Percentiles rank a stretch among this genome's conserved stretches.
Evolutionary conservation across 768 basidiomycete species (phyloP).

Genomic region (Dentipellis sp.): DNA sequence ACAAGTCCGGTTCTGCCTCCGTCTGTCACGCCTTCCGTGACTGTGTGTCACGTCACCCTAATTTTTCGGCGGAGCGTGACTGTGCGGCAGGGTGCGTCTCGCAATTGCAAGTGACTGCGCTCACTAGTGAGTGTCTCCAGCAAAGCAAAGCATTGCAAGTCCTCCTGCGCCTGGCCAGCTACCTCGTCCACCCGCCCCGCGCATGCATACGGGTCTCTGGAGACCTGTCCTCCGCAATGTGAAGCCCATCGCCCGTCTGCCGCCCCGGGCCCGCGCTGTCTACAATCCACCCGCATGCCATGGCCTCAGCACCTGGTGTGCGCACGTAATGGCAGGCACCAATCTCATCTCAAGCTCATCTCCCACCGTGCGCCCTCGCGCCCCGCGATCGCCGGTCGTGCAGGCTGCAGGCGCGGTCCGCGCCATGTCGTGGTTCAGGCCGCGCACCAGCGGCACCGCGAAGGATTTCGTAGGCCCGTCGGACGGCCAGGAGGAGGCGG

Average conservation of each 20-base stretch:
- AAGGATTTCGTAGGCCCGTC: constrained; percentile 10
- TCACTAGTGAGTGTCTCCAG: not conserved
- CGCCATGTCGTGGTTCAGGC: constrained; percentile 18
- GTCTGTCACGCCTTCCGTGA: not conserved
- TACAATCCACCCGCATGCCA: constrained; percentile 3
- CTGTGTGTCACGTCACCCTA: not conserved
- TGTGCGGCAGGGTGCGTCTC: not conserved
- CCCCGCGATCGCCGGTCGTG: not conserved
- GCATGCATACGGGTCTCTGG: constrained; percentile 26
- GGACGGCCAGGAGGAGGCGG: constrained; percentile 52
- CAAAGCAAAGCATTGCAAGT: not conserved
- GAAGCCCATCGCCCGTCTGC: not conserved
- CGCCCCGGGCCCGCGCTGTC: constrained; percentile 1
- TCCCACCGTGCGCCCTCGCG: not conserved
- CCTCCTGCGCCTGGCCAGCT: not conserved
- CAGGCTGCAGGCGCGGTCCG: constrained; percentile 2
- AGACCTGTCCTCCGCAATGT: constrained; percentile 25
- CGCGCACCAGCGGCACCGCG: not conserved
- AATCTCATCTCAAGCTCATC: not conserved
- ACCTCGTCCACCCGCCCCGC: constrained; percentile 4
- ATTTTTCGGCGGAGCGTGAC: not conserved
- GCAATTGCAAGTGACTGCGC: too few relatives aligned
- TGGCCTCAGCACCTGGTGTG: not conserved
- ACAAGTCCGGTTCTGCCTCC: not conserved
- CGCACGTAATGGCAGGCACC: not conserved